Evolutionary conservation across 23 red algal species (phyloP).

Genomic region (Agarophyton chilense): DNA sequence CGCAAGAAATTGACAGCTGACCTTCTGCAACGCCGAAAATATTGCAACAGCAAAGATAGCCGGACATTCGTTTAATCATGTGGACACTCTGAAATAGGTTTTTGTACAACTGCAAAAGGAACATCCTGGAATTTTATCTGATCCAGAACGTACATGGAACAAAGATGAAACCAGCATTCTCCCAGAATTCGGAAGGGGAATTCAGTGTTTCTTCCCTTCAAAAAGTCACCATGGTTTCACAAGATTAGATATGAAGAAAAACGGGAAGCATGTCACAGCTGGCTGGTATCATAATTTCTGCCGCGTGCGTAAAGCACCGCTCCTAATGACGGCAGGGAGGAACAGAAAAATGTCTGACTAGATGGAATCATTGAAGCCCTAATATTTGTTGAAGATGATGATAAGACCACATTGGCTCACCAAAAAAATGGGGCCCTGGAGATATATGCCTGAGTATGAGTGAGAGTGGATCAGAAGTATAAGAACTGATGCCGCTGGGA

Average conservation of each 20-base stretch:
- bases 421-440: not conserved
- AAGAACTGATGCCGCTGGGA: not conserved
- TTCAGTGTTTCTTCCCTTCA: not conserved
- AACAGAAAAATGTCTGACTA: not conserved
- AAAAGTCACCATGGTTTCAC: not conserved
- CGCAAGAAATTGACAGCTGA: not conserved
- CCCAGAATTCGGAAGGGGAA: not conserved
- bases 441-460: not conserved
- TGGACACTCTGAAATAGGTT: not conserved
- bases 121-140: constrained; percentile 1
- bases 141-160: constrained; percentile 1
- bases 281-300: not conserved
- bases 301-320: not conserved
- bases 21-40: not conserved
- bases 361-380: not conserved
- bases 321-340: not conserved
- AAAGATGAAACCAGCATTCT: constrained; percentile 7
- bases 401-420: not conserved
- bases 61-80: not conserved
- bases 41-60: not conserved
- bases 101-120: not conserved
- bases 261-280: constrained; percentile 14
- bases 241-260: not conserved
- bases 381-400: not conserved
- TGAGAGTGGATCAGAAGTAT: not conserved